Base-by-base conservation (phyloP, 1,284 basidiomycete species). In the Ustanciosporium gigantosporum region DNA sequence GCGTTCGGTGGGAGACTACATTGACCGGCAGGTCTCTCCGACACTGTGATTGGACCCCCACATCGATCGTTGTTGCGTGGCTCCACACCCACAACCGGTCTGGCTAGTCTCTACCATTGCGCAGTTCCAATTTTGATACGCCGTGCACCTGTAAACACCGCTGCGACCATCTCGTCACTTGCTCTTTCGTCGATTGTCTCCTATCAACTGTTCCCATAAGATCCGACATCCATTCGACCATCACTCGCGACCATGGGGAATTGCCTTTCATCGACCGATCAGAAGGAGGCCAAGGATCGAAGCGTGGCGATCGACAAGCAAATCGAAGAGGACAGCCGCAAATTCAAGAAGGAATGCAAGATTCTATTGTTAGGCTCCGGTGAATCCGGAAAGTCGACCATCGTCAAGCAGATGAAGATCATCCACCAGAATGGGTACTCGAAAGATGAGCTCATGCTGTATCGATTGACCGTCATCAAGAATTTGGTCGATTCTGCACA, bases 351-450 rank as follows among this genome's bases (percentile, higher is more conserved):
- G 75, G 92, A 95, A 80, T 93, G 89, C 83, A 96, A 96, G 83
- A 92, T 97, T 66, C 80, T 96, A 20, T 82, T 97, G 17, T 83
- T 96, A 5, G 92, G 74, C 22, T 87, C 86, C n/a, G 87, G 87
- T 70, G 87, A 88, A 82, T 93, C 90, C 0, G 94, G 93, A 25
- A 96, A 96, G 81, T 89, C 87, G 5, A 97, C 93, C 0, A 91
- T 97, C 65, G 91, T 96, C 37, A 97, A 96, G 80, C 94, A 97
- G 80, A 97, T 97, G 93, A 96, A 95, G 83, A 96, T 97, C 64
- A 94, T 97, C 55, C 91, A 96, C 79, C 91, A 96, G 79, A 88
- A 89, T 69, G 94, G 94, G 7, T 97, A 92, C 80, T 86, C 86
- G 0, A 79, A 80, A 19, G 84, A 90, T 1, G 93, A 97, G 79